These are phyloP conservation scores for Chrysosporium queenslandicum DNA, from an alignment of 2,329 filamentous ascomycete species.

Conservation along the genomic window DNA sequence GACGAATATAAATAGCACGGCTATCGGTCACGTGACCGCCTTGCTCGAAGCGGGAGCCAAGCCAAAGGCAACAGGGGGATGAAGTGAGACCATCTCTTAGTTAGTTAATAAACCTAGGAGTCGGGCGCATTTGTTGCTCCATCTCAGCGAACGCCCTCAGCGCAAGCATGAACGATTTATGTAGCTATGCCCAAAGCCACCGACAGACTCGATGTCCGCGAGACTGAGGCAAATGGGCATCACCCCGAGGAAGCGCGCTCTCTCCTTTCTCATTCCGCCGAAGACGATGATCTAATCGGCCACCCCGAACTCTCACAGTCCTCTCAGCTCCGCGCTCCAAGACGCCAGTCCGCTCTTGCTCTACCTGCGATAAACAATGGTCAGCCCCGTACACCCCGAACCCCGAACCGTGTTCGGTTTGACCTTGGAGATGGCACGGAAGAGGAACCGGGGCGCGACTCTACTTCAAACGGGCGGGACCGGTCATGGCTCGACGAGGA, in stretches of 20 bases:
- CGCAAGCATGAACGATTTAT: slow-evolving; percentile 15
- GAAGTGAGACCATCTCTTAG: neutral
- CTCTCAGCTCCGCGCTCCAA: slow-evolving; percentile 17
- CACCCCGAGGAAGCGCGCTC: slow-evolving; percentile 27
- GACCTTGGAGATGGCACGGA: slow-evolving; percentile 39
- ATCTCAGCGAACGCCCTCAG: neutral
- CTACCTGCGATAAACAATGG: slow-evolving; percentile 30
- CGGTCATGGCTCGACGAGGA: slow-evolving; percentile 48
- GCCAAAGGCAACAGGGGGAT: neutral
- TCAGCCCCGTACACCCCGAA: slow-evolving; percentile 52
- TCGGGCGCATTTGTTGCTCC: neutral
- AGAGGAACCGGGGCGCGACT: slow-evolving; percentile 20
- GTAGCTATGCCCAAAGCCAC: slow-evolving; percentile 35
- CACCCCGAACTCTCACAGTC: slow-evolving; percentile 20
- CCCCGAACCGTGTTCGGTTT: slow-evolving; percentile 65
- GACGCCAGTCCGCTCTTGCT: slow-evolving; percentile 36
- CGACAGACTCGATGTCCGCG: slow-evolving; percentile 28
- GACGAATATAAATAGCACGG: neutral
- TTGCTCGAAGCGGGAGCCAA: neutral
- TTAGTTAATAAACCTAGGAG: too few relatives aligned
- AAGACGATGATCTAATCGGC: slow-evolving; percentile 23
- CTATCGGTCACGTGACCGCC: neutral
- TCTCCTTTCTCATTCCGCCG: slow-evolving; percentile 25
- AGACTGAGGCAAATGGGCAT: slow-evolving; percentile 25
- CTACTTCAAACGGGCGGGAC: slow-evolving; percentile 18